Conservation (phyloP, 768 basidiomycete species). For the Xanthoconium purpureum region DNA sequence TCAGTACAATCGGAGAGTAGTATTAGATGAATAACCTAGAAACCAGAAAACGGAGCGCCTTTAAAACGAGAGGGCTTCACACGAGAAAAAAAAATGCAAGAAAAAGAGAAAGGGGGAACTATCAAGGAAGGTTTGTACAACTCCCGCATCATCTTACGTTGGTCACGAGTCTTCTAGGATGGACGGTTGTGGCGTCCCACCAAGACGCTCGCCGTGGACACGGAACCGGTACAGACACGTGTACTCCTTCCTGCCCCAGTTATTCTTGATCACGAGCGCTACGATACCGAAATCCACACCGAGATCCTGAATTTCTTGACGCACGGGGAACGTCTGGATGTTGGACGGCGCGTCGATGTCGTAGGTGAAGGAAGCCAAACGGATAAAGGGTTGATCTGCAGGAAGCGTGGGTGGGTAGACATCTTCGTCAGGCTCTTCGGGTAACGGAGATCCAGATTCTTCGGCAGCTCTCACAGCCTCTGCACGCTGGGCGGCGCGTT, state of each 20-base stretch:
- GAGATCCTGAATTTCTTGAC: constrained; percentile 60
- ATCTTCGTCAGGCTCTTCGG: constrained; percentile 31
- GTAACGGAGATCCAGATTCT: constrained; percentile 22
- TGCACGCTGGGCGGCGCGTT: constrained; percentile 37
- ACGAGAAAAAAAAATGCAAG: not conserved
- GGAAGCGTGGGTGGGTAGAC: constrained; percentile 50
- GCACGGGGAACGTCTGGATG: constrained; percentile 80
- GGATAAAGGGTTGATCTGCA: constrained; percentile 47
- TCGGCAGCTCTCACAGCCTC: constrained; percentile 34
- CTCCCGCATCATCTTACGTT: not conserved
- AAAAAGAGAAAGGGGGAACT: not conserved
- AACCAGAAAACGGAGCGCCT: constrained; percentile 1
- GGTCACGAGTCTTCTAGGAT: constrained; percentile 23
- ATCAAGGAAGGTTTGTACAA: constrained; percentile 13
- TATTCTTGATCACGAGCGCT: constrained; percentile 72
- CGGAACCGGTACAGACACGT: constrained; percentile 89
- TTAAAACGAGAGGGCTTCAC: constrained; percentile 7
- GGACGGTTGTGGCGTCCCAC: constrained; percentile 38
- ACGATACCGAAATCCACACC: constrained; percentile 85
- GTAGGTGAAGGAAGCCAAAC: constrained; percentile 69
- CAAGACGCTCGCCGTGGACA: constrained; percentile 64
- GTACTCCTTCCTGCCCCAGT: constrained; percentile 81
- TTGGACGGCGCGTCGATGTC: constrained; percentile 49
- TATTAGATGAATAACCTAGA: constrained; percentile 27
- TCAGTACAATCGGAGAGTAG: constrained; percentile 21